Conservation (phyloP, 2,329 filamentous ascomycete genomes). For the Botrytis elliptica region DNA sequence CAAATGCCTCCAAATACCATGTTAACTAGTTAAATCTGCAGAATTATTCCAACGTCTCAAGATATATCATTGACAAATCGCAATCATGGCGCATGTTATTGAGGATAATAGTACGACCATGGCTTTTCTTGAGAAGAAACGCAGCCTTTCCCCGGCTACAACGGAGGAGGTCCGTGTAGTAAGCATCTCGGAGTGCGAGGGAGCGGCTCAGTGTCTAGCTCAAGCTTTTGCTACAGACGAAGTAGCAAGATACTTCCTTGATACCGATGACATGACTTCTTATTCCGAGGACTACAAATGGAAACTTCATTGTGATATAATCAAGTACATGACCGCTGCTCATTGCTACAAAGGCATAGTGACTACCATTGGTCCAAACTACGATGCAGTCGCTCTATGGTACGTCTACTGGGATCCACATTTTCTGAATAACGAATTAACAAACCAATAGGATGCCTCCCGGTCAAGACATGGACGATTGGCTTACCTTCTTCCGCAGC, state of each 20-base stretch:
- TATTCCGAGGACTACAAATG: constrained; percentile 68
- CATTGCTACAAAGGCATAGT: constrained; percentile 74
- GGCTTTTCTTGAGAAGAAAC: constrained; percentile 36
- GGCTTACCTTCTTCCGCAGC: constrained; percentile 67
- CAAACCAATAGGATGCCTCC: constrained; percentile 65
- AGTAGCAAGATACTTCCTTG: constrained; percentile 71
- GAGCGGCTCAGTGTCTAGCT: constrained; percentile 69
- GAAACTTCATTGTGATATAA: constrained; percentile 72
- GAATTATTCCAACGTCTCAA: neutral
- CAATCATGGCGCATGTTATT: constrained; percentile 41
- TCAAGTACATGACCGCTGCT: constrained; percentile 74
- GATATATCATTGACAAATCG: constrained; percentile 6
- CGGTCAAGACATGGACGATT: constrained; percentile 70
- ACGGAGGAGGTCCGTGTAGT: constrained; percentile 62
- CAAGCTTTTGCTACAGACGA: constrained; percentile 76
- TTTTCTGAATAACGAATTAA: neutral
- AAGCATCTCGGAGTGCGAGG: constrained; percentile 64
- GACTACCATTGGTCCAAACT: constrained; percentile 71
- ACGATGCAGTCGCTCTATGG: constrained; percentile 78
- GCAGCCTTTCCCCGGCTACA: constrained; percentile 34
- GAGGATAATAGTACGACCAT: constrained; percentile 37
- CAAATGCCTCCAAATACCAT: constrained; percentile 26
- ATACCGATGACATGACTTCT: constrained; percentile 64
- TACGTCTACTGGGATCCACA: constrained; percentile 44
- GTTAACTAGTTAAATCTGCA: constrained; percentile 20